Evolutionary conservation across 1,284 basidiomycete species (phyloP).

Genomic region (Inonotus hispidus): DNA sequence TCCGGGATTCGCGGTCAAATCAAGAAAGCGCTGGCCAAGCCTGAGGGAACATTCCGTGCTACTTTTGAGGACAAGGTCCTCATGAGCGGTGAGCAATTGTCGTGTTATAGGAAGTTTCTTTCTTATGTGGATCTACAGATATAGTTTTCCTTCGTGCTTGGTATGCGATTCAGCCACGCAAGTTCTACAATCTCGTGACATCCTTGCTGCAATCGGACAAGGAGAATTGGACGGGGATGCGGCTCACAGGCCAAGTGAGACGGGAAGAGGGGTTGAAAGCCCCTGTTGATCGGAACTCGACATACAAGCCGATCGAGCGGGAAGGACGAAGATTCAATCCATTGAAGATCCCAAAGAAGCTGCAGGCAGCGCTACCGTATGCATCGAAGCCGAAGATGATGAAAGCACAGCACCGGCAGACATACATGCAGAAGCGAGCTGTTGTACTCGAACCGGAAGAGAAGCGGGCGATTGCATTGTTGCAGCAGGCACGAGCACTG

Average conservation of each 20-base stretch:
- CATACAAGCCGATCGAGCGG: conserved; percentile 82
- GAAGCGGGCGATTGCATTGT: conserved; percentile 83
- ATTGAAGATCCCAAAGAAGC: conserved; percentile 81
- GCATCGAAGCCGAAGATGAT: conserved; percentile 89
- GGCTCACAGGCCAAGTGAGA: conserved; percentile 90
- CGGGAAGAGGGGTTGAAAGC: conserved; percentile 81
- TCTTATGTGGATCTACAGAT: conserved; percentile 43
- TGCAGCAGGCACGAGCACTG: conserved; percentile 94
- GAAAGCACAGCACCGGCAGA: conserved; percentile 66
- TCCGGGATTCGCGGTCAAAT: conserved; percentile 95
- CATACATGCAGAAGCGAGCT: conserved; percentile 89
- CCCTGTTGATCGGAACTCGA: conserved; percentile 79
- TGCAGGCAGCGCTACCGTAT: conserved; percentile 87
- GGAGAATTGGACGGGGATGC: conserved; percentile 84
- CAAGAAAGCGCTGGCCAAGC: conserved; percentile 92
- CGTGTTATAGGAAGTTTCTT: conserved; percentile 7
- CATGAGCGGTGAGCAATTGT: conserved; percentile 73
- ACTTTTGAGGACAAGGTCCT: conserved; percentile 98
- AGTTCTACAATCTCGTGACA: conserved; percentile 96
- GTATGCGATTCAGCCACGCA: conserved; percentile 93
- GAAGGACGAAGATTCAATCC: conserved; percentile 86
- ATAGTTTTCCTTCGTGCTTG: conserved; percentile 95
- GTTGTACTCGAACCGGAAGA: conserved; percentile 95
- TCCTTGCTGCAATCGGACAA: conserved; percentile 84
- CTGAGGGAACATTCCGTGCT: conserved; percentile 92